Conservation (phyloP, 768 basidiomycete genomes). For the Termitomyces eurrhizus region DNA sequence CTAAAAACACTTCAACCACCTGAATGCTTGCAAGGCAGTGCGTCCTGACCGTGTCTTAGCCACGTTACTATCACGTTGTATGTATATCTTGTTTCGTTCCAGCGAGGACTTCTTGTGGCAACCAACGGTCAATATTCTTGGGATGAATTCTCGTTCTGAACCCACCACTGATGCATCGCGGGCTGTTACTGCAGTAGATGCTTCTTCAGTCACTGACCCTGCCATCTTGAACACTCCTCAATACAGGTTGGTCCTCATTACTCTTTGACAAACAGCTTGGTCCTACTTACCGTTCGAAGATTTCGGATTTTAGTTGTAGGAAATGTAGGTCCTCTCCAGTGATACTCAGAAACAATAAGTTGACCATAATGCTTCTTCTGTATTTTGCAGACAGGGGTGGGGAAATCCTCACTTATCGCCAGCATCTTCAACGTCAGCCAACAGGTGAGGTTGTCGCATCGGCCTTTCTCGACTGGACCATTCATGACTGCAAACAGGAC, state of each 20-base stretch:
- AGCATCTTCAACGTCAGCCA: not conserved
- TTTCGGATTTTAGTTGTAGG: not conserved
- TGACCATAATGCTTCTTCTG: not conserved
- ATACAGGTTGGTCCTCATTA: not conserved
- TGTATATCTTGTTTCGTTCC: not conserved
- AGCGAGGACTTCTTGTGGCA: not conserved
- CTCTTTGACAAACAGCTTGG: not conserved
- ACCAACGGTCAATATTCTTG: not conserved
- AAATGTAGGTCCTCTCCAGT: not conserved
- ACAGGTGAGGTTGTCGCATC: not conserved
- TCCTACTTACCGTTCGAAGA: not conserved
- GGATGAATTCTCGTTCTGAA: not conserved
- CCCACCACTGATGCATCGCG: not conserved
- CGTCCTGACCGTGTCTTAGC: not conserved
- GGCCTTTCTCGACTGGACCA: not conserved
- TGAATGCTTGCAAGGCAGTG: not conserved
- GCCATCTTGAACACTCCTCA: not conserved
- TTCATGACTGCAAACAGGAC: not conserved
- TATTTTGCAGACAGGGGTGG: not conserved
- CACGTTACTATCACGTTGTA: not conserved
- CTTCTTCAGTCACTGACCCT: not conserved
- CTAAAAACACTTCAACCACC: not conserved
- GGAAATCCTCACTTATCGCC: not conserved
- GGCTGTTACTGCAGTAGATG: not conserved
- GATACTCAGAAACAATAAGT: not conserved